Percentiles rank a stretch among this genome's conserved stretches.
Evolutionary conservation across 331 rosid species (phyloP).

Genomic region (Cydonia oblonga): DNA sequence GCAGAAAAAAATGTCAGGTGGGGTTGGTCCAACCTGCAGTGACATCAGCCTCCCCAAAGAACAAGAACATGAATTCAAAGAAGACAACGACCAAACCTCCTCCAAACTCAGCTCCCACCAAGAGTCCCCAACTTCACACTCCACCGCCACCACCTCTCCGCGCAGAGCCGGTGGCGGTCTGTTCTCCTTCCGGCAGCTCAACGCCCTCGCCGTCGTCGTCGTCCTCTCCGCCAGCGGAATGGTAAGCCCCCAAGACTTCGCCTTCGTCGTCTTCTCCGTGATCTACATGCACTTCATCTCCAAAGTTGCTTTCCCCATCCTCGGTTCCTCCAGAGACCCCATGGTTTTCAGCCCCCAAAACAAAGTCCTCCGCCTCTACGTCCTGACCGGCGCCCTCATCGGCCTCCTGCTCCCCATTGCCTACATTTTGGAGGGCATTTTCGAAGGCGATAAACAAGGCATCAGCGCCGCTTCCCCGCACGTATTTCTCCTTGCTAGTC

Average conservation of each 20-base stretch:
- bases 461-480: slow-evolving; percentile 73
- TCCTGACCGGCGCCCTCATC: slow-evolving; percentile 27
- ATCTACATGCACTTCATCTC: slow-evolving; percentile 45
- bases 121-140: too few species aligned
- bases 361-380: slow-evolving; percentile 34
- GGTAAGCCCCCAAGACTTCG: slow-evolving; percentile 48
- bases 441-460: slow-evolving; percentile 72
- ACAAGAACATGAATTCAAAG: slow-evolving; percentile 18
- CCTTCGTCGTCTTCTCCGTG: slow-evolving; percentile 40
- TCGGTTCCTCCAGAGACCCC: slow-evolving; percentile 19
- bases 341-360: slow-evolving; percentile 25
- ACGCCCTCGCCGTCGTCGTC: slow-evolving; percentile 33
- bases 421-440: slow-evolving; percentile 50
- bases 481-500: slow-evolving; percentile 62
- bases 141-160: neutral
- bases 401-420: slow-evolving; percentile 64
- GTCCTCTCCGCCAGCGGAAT: slow-evolving; percentile 65
- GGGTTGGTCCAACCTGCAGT: slow-evolving; percentile 53
- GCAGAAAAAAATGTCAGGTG: too few species aligned
- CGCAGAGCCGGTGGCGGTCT: slow-evolving; percentile 7
- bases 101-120: slow-evolving; percentile 4
- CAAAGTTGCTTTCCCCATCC: slow-evolving; percentile 43
- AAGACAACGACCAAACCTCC: slow-evolving; percentile 1
- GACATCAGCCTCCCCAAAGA: slow-evolving; percentile 54
- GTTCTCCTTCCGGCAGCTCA: slow-evolving; percentile 58